These are phyloP conservation scores for Alnus glutinosa DNA, from an alignment of 306 rosid species.

Conservation along the genomic window DNA sequence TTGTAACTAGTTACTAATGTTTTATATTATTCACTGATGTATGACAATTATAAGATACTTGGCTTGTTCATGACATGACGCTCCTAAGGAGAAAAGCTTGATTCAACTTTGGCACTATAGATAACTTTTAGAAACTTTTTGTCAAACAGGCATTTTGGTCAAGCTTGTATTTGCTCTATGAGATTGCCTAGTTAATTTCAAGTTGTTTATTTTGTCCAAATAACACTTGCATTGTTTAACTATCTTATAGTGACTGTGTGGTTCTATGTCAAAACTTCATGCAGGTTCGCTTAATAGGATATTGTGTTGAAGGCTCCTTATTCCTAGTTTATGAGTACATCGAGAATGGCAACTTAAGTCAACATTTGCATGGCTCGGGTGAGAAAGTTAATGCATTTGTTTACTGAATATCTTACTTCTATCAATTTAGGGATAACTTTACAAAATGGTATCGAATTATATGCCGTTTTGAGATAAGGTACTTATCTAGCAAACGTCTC, in stretches of 20 bases:
- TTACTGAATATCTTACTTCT: not conserved
- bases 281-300: constrained; percentile 78
- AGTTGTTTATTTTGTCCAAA: not conserved
- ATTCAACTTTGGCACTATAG: not conserved
- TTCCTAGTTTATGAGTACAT: constrained; percentile 75
- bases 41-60: not conserved
- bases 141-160: not conserved
- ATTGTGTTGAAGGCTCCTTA: constrained; percentile 67
- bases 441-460: too few species aligned
- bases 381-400: not conserved
- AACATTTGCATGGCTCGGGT: constrained; percentile 67
- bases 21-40: not conserved
- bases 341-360: constrained; percentile 67
- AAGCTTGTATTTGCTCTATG: not conserved
- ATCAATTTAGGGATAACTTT: not conserved
- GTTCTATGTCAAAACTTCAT: not conserved
- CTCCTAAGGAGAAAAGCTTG: not conserved
- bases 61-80: not conserved
- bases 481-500: too few species aligned
- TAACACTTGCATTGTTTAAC: constrained; percentile 11
- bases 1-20: not conserved
- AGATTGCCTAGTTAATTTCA: not conserved
- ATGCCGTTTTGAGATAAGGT: too few species aligned
- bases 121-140: not conserved
- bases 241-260: not conserved